Base-by-base conservation (phyloP, 129 eudicot species). In the Arctium lappa region DNA sequence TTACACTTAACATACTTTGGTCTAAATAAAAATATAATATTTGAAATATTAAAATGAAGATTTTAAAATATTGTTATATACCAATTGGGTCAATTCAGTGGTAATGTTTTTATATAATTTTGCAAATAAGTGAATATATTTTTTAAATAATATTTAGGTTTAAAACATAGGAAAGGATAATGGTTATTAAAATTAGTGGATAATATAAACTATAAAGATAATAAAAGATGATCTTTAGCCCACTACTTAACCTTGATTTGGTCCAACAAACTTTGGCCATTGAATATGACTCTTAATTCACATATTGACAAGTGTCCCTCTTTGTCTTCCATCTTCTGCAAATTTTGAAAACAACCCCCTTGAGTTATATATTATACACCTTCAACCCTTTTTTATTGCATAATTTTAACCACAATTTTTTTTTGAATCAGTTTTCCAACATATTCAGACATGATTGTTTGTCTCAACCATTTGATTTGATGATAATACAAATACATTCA, bases 171-270 rank as follows among this genome's bases (percentile, higher is more conserved):
- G 66, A 56, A 56, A 16, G 66, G 71, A 29, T 29, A 65, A 62
- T 65, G 33, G 34, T 65, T 65, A 7, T 4, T 18, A 65, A 65
- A 12, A 65, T 65, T 6, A 29, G 13, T 65, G 12, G 71, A 29
- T 65, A 18, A 22, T 7, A 33, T 33, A 1, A 33, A 33, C 36
- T 33, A 2, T 33, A 65, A 65, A 65, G 6, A 65, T 65, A 65
- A 65, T 65, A 6, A 65, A 29, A 65, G 71, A 65, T 65, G 71
- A 65, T 65, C 32, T 65, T 65, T 65, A 65, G 13, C 71, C 34
- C 31, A 65, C 71, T 65, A 65, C 71, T 65, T 65, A 65, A 65
- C 71, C 71, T 18, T 65, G 71, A 65, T 65, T 65, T 65, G 71
- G 71, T 65, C 71, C 71, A 22, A 22, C 71, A 22, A 65, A 65